A percentile compares a stretch with the other conserved stretches of the same genome.
Evolutionary conservation across 2,329 filamentous ascomycete genomes (phyloP).

Genomic region (Paraphoma chrysanthemicola): DNA sequence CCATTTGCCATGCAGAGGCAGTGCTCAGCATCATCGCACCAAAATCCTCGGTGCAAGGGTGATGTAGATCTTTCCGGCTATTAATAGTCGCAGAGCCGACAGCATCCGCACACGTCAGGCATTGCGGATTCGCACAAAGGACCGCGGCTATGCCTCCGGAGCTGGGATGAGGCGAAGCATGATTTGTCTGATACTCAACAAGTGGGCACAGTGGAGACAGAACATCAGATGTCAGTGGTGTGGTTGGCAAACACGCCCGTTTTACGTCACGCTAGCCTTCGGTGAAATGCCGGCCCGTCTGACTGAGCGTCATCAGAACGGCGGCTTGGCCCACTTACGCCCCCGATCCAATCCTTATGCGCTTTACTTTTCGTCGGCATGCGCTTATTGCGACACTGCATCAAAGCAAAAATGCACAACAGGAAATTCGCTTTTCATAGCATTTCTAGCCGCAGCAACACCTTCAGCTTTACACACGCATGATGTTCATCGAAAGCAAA

Average conservation of each 20-base stretch:
- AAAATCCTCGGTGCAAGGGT: not conserved
- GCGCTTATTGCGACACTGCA: no score
- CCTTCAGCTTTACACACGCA: no score
- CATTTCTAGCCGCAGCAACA: no score
- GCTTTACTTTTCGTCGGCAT: not conserved
- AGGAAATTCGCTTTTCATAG: no score
- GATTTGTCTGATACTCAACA: not conserved
- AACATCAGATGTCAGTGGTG: not conserved
- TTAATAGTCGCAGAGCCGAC: not conserved
- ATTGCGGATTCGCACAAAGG: not conserved
- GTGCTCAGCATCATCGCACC: not conserved
- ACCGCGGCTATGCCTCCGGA: not conserved
- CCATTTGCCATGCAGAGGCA: not conserved
- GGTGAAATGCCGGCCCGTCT: not conserved
- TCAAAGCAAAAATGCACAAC: no score
- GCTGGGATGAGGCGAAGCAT: not conserved
- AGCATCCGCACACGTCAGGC: not conserved
- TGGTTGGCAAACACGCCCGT: not conserved
- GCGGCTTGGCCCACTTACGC: not conserved
- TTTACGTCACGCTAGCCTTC: not conserved
- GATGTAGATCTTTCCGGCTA: not conserved
- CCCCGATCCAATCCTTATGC: not conserved
- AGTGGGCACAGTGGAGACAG: not conserved
- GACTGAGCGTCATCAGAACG: not conserved
- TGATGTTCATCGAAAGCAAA: no score